Base-by-base conservation (phyloP, 352 stramenopile genomes). In the Pythium brassicae region DNA sequence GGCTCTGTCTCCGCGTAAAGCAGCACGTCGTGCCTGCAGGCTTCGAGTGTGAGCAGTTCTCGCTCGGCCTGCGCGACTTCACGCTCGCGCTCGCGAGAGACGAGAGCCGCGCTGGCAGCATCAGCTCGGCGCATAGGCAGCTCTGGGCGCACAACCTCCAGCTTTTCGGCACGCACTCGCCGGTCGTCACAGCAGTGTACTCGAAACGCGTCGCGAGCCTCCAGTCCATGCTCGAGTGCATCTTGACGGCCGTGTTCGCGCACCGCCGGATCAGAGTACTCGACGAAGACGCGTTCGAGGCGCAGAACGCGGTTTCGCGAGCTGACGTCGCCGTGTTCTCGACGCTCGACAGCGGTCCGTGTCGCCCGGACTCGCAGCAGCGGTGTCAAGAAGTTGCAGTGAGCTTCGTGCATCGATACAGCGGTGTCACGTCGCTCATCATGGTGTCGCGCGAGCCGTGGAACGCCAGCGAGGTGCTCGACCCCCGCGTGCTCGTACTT, bases 321-420 rank as follows among this genome's bases (percentile, higher is more conserved):
- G 8, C 73, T 3, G 69, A 80, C 20, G 58, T 86, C 12, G 61
- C 74, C 1, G 55, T 87, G 4, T 76, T 78, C 29, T 61, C 55
- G 12, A 57, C 59, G 15, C 55, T 68, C 0, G 52, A 69, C 14
- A 51, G 52, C 14, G 49, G 56, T 6, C 22, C 3, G 3, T 67
- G 55, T 17, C 34, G 32, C 32, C 14, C 6, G 8, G 32, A 37
- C 32, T 37, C 32, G 8, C 32, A 37, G 8, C 32, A 37, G 32
- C 32, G 14, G 32, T 37, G 32, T 37, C 32, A 11, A 37, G 32
- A 37, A 37, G 32, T 11, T 37, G 32, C 14, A 7, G 32, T 11
- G 14, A 7, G 32, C 32, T 37, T 37, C 32, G 14, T 37, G 6
- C 32, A 11, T 37, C 32, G 32, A 8, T 37, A 37, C 6, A 37